These are phyloP conservation scores for Saururus chinensis DNA, from an alignment of 164 flowering plant species.

Conservation along the genomic window DNA sequence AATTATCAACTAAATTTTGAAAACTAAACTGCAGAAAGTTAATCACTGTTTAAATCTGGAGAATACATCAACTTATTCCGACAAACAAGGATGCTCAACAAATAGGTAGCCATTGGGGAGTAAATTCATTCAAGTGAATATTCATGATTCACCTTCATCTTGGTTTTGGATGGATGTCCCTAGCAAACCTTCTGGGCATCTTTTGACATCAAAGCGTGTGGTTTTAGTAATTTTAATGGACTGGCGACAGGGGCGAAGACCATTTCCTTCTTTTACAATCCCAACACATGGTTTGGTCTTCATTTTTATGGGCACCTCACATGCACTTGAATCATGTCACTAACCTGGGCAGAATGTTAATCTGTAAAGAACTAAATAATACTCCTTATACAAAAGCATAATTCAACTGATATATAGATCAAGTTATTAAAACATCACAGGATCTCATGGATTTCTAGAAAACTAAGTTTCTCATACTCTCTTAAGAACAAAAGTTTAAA, in stretches of 20 bases:
- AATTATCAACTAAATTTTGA: neutral
- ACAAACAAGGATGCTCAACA: no score
- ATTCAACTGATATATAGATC: neutral
- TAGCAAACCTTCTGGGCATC: constrained; percentile 14
- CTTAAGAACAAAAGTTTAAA: no score
- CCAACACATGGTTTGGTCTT: constrained; percentile 15
- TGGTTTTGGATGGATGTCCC: constrained; percentile 3
- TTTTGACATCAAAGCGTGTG: constrained; percentile 14
- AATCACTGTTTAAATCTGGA: no score
- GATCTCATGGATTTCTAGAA: no score
- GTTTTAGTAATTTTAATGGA: constrained; percentile 26
- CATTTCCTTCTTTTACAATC: constrained; percentile 14
- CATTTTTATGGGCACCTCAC: constrained; percentile 24
- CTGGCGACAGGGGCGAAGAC: constrained; percentile 15
- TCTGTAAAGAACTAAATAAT: neutral
- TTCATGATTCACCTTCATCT: constrained; percentile 12
- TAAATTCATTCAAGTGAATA: neutral
- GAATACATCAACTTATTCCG: no score
- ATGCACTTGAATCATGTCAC: constrained; percentile 1
- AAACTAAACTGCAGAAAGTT: no score
- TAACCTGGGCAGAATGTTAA: neutral
- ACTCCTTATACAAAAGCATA: neutral
- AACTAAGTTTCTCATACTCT: no score
- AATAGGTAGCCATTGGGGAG: neutral
- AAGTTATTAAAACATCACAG: no score